Base-by-base conservation (phyloP, 768 basidiomycete genomes). In the Lactifluus subvellereus region DNA sequence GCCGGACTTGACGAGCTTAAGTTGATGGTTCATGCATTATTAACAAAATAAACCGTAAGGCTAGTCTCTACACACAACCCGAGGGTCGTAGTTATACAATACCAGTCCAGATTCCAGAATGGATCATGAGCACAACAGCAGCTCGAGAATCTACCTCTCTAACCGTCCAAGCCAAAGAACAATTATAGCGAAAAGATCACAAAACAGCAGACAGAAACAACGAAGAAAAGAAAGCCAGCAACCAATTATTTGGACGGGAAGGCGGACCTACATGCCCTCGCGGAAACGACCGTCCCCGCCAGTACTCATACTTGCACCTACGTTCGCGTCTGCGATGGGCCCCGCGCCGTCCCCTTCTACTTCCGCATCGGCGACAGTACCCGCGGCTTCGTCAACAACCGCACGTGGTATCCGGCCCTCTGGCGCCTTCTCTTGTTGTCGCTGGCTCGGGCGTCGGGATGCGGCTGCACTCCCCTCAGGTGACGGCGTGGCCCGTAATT, bases 381-480 rank as follows among this genome's bases (percentile, higher is more conserved):
- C 43, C 4, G 61, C 61, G 2, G 57, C 60, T 14, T 45, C 54
- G 27, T 60, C 59, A 6, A 45, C 27, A 20, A 62, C 67, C 33
- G 54, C 50, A 61, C 74, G 79, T 11, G 78, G 79, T 10, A 65
- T 48, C 20, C 79, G 78, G 6, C 82, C 83, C 69, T 85, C 87
- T 0, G 88, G 86, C 10, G 88, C 86, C 74, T 89, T 89, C 71
- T 88, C 89, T 74, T 83, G 80, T 69, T 83, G 85, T 51, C 89
- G 82, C 68, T 80, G 77, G 69, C 82, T 86, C 27, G 79, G 76
- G 54, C 78, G 74, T 47, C 80, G 77, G 20, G 77, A 71, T 50
- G 78, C 66, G 37, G 69, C 74, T 14, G 73, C 71, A 18, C 74
- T 75, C 1, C 71, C 72, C 58, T 40, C 62, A 61, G 64, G 59